Conservation (phyloP, 768 basidiomycete genomes). For the Cystobasidium tubakii region DNA sequence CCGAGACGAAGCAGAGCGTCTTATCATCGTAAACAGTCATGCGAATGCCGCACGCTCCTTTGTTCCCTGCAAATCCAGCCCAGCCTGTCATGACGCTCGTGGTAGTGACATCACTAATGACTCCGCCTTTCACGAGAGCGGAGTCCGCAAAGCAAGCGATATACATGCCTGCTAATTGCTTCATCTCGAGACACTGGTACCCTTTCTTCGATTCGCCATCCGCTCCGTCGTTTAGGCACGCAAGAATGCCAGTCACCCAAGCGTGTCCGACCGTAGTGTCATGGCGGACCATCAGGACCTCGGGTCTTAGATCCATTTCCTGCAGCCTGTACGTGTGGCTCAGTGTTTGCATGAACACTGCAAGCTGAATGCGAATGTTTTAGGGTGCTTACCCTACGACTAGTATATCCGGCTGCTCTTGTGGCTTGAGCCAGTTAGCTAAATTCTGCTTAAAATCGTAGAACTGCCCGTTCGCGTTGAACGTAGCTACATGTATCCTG, state of each 20-base stretch:
- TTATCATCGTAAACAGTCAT: conserved; percentile 16
- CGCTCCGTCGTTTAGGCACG: neutral
- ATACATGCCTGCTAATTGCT: conserved; percentile 31
- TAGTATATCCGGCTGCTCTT: conserved; percentile 30
- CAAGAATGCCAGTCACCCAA: conserved; percentile 21
- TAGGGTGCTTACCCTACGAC: conserved; percentile 21
- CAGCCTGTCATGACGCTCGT: conserved; percentile 35
- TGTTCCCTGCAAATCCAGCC: conserved; percentile 35
- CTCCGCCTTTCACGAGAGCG: neutral
- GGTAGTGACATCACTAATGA: neutral
- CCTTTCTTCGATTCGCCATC: neutral
- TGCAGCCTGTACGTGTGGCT: conserved; percentile 1
- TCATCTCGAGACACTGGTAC: conserved; percentile 9
- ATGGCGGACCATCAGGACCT: conserved; percentile 28
- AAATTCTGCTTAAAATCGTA: conserved; percentile 8
- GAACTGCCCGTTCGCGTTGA: conserved; percentile 31
- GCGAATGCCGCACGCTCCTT: conserved; percentile 25
- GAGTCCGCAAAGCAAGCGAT: conserved; percentile 27
- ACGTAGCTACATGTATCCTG: conserved; percentile 24
- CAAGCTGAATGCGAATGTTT: too few relatives aligned
- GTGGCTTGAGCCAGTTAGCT: conserved; percentile 6
- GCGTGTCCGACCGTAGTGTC: conserved; percentile 11
- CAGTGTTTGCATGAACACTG: neutral
- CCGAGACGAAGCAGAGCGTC: conserved; percentile 9
- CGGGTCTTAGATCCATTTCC: conserved; percentile 33